These are phyloP conservation scores for Theobroma grandiflorum DNA, from an alignment of 441 rosid genomes.

Conservation along the genomic window DNA sequence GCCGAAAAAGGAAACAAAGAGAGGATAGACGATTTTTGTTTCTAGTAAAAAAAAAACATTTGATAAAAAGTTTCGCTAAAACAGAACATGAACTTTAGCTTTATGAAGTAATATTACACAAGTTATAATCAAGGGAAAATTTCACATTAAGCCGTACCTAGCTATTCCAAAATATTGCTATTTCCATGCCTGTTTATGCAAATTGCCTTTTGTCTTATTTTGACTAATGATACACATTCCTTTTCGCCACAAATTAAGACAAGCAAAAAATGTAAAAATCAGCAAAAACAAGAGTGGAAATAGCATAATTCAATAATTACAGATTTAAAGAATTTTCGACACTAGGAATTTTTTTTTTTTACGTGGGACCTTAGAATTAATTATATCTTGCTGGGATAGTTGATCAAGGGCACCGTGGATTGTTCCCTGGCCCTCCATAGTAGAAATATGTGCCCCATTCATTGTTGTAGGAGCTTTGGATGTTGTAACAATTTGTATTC, in stretches of 20 bases:
- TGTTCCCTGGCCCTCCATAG: constrained; percentile 77
- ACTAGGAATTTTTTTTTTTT: not conserved
- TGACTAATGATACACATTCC: constrained; percentile 5
- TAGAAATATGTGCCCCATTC: constrained; percentile 80
- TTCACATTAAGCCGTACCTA: not conserved
- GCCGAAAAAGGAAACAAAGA: too few species aligned
- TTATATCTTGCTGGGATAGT: not conserved
- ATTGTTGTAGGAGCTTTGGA: constrained; percentile 59
- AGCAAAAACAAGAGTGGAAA: constrained; percentile 47
- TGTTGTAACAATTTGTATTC: constrained; percentile 71
- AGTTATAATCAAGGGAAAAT: not conserved
- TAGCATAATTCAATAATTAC: constrained; percentile 51
- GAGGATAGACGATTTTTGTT: too few species aligned
- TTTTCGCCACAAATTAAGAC: not conserved
- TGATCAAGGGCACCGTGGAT: constrained; percentile 59
- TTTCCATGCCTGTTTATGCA: constrained; percentile 44
- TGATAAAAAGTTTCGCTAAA: not conserved
- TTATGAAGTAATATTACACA: not conserved
- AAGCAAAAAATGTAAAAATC: not conserved
- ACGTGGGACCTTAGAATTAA: not conserved
- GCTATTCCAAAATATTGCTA: constrained; percentile 32
- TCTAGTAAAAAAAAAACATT: not conserved
- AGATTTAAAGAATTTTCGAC: constrained; percentile 54
- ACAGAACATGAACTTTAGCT: not conserved
- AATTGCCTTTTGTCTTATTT: constrained; percentile 17